Conservation (phyloP, 106 monocot species). For the Xerophyta viscosa region DNA sequence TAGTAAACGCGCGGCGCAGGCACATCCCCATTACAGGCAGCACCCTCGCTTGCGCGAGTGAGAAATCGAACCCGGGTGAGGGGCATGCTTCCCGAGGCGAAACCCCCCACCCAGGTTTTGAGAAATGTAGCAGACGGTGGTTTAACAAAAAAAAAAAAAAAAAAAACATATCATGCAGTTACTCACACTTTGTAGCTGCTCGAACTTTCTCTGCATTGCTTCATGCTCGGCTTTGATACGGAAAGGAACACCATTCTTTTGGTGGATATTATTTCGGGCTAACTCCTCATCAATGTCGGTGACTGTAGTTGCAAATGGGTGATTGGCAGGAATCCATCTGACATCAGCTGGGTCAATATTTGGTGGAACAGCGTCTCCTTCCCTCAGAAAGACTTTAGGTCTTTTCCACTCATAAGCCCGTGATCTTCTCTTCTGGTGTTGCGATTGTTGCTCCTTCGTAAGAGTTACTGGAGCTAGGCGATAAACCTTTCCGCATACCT, state of each 20-base stretch:
- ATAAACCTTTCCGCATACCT: constrained; percentile 90
- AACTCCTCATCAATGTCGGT: constrained; percentile 73
- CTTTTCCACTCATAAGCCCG: constrained; percentile 87
- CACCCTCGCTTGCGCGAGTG: too few relatives aligned
- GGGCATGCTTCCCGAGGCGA: too few relatives aligned
- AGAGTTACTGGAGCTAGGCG: constrained; percentile 72
- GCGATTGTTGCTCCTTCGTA: constrained; percentile 64
- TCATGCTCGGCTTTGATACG: constrained; percentile 90
- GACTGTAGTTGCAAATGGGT: constrained; percentile 79
- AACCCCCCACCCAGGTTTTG: too few relatives aligned
- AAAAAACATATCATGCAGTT: background rate
- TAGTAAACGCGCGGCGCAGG: too few relatives aligned
- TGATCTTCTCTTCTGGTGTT: constrained; percentile 77
- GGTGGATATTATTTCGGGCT: constrained; percentile 72
- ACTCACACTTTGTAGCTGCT: constrained; percentile 57
- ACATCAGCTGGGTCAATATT: constrained; percentile 82
- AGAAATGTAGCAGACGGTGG: background rate
- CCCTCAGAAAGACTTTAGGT: constrained; percentile 84
- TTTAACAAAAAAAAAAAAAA: background rate
- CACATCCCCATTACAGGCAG: too few relatives aligned
- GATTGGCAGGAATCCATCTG: constrained; percentile 87
- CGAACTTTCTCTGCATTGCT: constrained; percentile 76
- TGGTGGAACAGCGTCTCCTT: constrained; percentile 77
- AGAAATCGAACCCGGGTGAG: too few relatives aligned
- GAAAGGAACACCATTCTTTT: constrained; percentile 80